Percentiles rank a stretch among this genome's conserved stretches.
phyloP scores from a whole-genome alignment of 306 rosid genomes.

The Fagus crenata region DNA sequence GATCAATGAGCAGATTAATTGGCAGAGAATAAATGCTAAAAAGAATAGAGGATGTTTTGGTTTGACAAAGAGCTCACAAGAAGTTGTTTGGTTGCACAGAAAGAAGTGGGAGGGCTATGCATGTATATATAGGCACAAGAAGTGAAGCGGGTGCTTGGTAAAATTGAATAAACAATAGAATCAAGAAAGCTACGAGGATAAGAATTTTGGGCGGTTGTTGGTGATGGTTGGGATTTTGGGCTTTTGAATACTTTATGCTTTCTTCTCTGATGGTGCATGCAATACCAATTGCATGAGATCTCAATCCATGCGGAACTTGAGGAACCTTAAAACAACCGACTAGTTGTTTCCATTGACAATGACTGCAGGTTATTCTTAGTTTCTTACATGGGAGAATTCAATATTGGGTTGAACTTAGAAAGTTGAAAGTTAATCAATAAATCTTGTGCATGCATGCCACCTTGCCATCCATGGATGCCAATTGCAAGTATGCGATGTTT shows the following conservation, averaged over 20 bases:
- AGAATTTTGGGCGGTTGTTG: constrained; percentile 15
- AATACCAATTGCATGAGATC: no score
- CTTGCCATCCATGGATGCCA: no score
- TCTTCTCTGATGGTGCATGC: no score
- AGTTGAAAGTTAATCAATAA: no score
- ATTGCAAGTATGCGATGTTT: no score
- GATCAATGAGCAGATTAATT: not conserved
- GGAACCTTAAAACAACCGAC: constrained; percentile 19
- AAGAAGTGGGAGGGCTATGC: not conserved
- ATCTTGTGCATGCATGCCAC: no score
- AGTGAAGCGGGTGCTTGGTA: not conserved
- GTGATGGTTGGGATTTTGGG: not conserved
- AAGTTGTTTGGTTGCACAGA: constrained; percentile 10
- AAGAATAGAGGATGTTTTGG: not conserved
- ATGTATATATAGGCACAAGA: constrained; percentile 33
- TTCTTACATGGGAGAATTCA: no score
- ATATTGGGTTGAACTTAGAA: not conserved
- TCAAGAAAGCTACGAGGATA: constrained; percentile 18
- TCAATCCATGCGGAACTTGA: not conserved
- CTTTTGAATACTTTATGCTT: not conserved
- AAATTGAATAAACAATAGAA: constrained; percentile 6
- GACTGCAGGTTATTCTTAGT: not conserved
- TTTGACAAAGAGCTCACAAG: not conserved
- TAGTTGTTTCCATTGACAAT: constrained; percentile 13
- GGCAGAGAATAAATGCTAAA: not conserved